Evolutionary conservation across 164 flowering plant species (phyloP), one percentile per base, ranked within the genome.

Genomic region (Santalum album): DNA sequence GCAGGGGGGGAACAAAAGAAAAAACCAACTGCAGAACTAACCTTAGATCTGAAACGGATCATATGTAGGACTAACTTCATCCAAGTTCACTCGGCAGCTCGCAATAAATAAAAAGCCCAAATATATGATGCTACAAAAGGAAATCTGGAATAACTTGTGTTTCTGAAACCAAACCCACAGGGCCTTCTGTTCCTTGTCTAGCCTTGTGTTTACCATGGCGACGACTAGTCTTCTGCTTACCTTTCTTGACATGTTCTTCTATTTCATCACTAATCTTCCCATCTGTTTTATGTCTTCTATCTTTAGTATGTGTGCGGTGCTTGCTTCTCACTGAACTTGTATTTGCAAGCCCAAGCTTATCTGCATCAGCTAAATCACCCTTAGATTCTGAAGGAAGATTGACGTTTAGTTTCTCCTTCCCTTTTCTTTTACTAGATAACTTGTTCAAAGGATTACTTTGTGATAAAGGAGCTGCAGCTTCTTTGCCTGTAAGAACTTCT

Each of bases 101-200:
- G 7, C n/a, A 42, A 42, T 3, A 3, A 58, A 36, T 40, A 63
- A 34, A n/a, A 38, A 21, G 19, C n/a, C 24, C 12, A 48, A 55
- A 34, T 1, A 27, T 39, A 39, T 27, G 64, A 42, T 57, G 64
- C 72, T 76, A 90, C 63, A 90, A 68, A 57, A 87, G 95, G 60
- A 83, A 82, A 78, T 90, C 98, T 17, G 88, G 98, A 40, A 90
- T 75, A 2, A 72, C 87, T 34, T 75, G 66, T 20, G 85, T 46
- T 58, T 80, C 80, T 51, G 76, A 60, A 63, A 54, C 75, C 38
- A 75, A 73, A 57, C 50, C 59, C 21, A 53, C 11, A 35, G 75
- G 60, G 21, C 55, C 65, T 36, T 80, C 86, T 49, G 82, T 76
- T 64, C 69, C 70, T 57, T 76, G 85, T 26, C 63, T 74, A 54